Evolutionary conservation across 2,329 filamentous ascomycete genomes (phyloP).

Genomic region (Xylaria sp.): DNA sequence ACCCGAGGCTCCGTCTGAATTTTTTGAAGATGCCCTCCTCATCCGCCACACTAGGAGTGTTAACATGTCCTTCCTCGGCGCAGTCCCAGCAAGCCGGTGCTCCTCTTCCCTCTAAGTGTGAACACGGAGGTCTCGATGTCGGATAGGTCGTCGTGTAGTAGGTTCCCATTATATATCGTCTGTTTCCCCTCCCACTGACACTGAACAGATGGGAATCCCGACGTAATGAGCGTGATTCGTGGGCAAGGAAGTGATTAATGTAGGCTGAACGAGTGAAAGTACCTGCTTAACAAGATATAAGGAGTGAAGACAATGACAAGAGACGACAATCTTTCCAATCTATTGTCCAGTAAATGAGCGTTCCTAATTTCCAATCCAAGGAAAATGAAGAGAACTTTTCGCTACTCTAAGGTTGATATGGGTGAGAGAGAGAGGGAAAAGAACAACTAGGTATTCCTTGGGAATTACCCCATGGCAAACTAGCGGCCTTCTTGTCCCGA

Average conservation of each 20-base stretch:
- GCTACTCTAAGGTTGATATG: background rate
- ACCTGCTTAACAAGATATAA: background rate
- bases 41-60: background rate
- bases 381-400: background rate
- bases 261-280: background rate
- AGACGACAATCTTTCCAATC: background rate
- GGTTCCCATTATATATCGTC: constrained; percentile 2
- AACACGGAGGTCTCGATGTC: constrained; percentile 12
- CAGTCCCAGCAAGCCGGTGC: constrained; percentile 28
- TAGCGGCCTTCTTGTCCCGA: background rate
- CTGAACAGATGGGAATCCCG: background rate
- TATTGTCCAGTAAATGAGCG: constrained; percentile 1
- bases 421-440: background rate
- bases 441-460: background rate
- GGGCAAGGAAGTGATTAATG: background rate
- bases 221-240: background rate
- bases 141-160: background rate
- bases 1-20: constrained; percentile 36
- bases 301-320: background rate
- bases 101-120: constrained; percentile 13
- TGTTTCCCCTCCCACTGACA: background rate
- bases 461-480: background rate
- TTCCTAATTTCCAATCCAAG: background rate
- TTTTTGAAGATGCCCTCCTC: constrained; percentile 1
- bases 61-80: constrained; percentile 22